Conservation (phyloP, 805 yeast species). For the Kuraishia molischiana region DNA sequence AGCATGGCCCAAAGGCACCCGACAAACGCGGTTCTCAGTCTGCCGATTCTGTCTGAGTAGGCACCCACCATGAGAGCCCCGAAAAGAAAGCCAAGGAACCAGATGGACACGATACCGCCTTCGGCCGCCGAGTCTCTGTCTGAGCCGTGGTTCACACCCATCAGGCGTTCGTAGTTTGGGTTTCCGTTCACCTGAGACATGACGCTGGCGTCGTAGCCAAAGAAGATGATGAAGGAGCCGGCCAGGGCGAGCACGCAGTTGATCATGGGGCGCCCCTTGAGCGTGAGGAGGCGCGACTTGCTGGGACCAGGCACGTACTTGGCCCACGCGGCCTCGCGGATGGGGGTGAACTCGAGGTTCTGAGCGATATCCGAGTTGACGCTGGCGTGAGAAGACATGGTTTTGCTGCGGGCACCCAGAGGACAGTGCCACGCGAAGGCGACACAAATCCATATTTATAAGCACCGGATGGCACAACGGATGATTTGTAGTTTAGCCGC, state of each 20-base stretch:
- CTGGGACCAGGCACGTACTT: conserved; percentile 4
- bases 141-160: conserved; percentile 3
- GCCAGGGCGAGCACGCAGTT: conserved; percentile 1
- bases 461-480: no score
- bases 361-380: neutral
- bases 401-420: no score
- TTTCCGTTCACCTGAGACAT: conserved; percentile 3
- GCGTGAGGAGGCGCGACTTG: neutral
- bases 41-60: conserved; percentile 2
- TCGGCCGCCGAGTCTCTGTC: conserved; percentile 1
- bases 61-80: conserved; percentile 2
- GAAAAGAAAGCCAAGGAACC: conserved; percentile 1
- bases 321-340: conserved; percentile 1
- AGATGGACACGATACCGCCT: conserved; percentile 2
- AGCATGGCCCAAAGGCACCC: conserved; percentile 6
- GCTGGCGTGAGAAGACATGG: no score
- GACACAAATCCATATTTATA: no score
- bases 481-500: no score
- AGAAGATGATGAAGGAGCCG: conserved; percentile 4
- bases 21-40: conserved; percentile 2
- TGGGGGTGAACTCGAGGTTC: conserved; percentile 2
- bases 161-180: conserved; percentile 1
- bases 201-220: conserved; percentile 3
- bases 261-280: conserved; percentile 2
- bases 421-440: no score